phyloP scores from a whole-genome alignment of 345 rosid genomes.

The Dipteronia sinensis region DNA sequence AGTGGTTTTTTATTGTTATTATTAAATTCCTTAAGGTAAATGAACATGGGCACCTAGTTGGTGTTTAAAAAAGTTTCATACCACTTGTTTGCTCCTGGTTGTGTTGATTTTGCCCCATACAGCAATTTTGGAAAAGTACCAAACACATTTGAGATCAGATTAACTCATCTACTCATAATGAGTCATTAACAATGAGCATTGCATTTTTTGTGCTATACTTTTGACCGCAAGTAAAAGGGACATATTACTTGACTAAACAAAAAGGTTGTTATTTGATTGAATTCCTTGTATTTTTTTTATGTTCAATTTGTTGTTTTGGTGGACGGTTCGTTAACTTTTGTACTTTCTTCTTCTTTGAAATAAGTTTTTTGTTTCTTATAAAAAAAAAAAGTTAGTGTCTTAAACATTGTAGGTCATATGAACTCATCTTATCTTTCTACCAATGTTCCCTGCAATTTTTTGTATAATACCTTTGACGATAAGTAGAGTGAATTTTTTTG shows the following conservation, averaged over 20 bases:
- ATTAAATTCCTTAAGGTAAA: not conserved
- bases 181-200: not conserved
- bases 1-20: not conserved
- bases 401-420: not conserved
- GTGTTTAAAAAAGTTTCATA: not conserved
- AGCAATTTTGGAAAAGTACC: not conserved
- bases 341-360: not conserved
- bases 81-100: not conserved
- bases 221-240: not conserved
- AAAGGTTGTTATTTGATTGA: too few relatives aligned
- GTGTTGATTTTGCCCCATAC: not conserved
- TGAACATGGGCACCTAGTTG: not conserved
- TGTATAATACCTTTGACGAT: not conserved
- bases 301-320: too few relatives aligned
- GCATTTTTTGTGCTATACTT: not conserved
- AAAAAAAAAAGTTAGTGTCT: not conserved
- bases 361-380: too few relatives aligned
- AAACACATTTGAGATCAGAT: not conserved
- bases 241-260: not conserved
- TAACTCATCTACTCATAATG: not conserved
- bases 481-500: slow-evolving; percentile 3
- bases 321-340: too few relatives aligned
- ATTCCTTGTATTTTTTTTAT: too few relatives aligned
- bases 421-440: not conserved
- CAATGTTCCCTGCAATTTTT: not conserved